Conservation (phyloP, 1,284 basidiomycete species). For the Boletus sp. region DNA sequence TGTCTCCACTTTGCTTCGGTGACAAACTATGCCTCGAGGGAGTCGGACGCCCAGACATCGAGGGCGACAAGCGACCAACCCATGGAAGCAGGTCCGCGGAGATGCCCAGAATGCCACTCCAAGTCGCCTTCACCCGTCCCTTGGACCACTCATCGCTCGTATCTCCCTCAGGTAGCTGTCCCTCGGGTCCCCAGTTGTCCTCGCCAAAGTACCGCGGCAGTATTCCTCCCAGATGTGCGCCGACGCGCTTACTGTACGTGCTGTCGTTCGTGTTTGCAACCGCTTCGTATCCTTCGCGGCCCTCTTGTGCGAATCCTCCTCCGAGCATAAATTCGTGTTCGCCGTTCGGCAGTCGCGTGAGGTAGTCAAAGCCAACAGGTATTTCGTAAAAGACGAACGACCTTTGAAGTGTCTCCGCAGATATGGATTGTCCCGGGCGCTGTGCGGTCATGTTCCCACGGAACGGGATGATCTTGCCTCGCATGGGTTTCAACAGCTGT, state of each 20-base stretch:
- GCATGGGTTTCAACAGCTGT: constrained; percentile 45
- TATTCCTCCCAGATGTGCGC: constrained; percentile 40
- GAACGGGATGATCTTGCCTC: constrained; percentile 47
- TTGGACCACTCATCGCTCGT: constrained; percentile 30
- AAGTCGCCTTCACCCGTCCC: constrained; percentile 46
- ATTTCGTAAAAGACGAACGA: constrained; percentile 44
- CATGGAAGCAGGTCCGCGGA: constrained; percentile 45
- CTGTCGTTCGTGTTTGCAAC: constrained; percentile 47
- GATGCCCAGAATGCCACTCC: constrained; percentile 54
- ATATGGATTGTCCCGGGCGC: constrained; percentile 40
- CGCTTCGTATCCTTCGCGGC: constrained; percentile 37
- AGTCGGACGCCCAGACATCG: constrained; percentile 35
- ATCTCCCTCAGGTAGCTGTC: constrained; percentile 14
- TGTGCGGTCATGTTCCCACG: constrained; percentile 53
- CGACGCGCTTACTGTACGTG: constrained; percentile 33
- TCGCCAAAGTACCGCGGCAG: constrained; percentile 46
- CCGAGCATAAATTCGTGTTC: constrained; percentile 50
- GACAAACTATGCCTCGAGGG: constrained; percentile 13
- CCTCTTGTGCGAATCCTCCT: constrained; percentile 43
- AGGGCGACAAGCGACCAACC: constrained; percentile 44
- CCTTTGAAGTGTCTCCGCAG: constrained; percentile 32
- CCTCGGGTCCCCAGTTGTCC: constrained; percentile 41
- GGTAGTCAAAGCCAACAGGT: constrained; percentile 50
- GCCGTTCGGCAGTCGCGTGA: constrained; percentile 45
- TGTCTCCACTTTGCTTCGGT: neutral